Evolutionary conservation across 225 moss, liverwort and hornwort species (phyloP), one percentile per base, ranked within the genome.

Genomic region (Polytrichum commune): DNA sequence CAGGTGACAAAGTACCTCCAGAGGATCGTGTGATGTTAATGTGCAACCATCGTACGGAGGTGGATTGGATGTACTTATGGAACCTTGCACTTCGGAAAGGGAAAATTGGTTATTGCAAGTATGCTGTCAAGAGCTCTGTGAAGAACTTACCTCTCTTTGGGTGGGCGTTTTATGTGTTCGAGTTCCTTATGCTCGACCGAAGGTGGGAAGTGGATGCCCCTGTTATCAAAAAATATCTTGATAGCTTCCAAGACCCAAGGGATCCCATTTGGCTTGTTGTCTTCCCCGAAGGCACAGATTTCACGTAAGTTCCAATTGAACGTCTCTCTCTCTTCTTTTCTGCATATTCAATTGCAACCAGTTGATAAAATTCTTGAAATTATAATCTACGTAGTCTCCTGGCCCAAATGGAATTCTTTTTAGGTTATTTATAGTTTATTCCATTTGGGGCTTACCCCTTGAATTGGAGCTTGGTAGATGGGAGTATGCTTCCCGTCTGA

Each of bases 21-120:
- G 87, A 83, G 74, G 89, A 95, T 67, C 98, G 98, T 46, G 98
- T 91, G 76, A 90, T 98, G 90, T 69, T 98, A 63, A 87, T 91
- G 85, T 95, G 98, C 90, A 98, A 98, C 64, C 98, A 98, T 70
- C 95, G 98, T 1, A 98, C 98, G 0, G 98, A 98, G 74, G 98
- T 98, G 63, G 98, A 98, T 81, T 98, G 98, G 98, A 98, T 98
- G 98, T 98, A 98, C 71, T 91, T 93, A 72, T 98, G 98, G 98
- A 98, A 98, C 70, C 84, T 98, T 18, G 98, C 90, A 67, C 67
- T 93, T 68, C 82, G 98, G 71, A 95, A 85, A 78, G 86, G 85
- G 35, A 87, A 80, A 73, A 74, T 98, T 75, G 98, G 98, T 19
- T 84, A 78, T 56, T 91, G 91, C 83, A 98, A 95, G 81, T 98